Conservation (phyloP, 139 green algal species). For the Chlamydomonas incerta region DNA sequence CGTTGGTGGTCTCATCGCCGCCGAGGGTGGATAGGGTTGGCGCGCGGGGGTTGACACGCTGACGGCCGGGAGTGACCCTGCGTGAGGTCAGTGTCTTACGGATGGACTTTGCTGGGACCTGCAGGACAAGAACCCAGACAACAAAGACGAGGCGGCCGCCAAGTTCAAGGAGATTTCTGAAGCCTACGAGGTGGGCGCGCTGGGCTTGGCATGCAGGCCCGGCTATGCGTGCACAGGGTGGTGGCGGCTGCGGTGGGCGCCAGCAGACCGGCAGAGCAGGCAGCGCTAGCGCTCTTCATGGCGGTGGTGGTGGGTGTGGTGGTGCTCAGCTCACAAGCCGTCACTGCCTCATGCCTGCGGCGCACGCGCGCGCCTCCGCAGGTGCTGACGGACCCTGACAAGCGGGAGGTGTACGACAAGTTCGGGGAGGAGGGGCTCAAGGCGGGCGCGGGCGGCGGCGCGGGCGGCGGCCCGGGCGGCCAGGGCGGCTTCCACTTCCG, state of each 20-base stretch:
- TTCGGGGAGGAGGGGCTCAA: constrained; percentile 93
- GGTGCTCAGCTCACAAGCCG: too few relatives aligned
- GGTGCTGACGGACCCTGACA: constrained; percentile 86
- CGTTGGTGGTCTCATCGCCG: too few relatives aligned
- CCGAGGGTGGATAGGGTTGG: too few relatives aligned
- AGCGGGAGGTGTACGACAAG: constrained; percentile 84
- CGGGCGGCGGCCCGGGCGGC: constrained; percentile 12
- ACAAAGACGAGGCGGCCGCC: constrained; percentile 68
- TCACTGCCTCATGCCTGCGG: background rate
- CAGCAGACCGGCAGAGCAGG: too few relatives aligned
- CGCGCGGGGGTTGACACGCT: too few relatives aligned
- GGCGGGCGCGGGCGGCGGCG: constrained; percentile 39
- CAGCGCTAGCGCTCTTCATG: too few relatives aligned
- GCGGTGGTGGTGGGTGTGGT: too few relatives aligned
- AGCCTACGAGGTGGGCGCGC: constrained; percentile 81
- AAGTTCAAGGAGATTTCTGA: constrained; percentile 92
- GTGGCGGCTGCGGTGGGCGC: background rate
- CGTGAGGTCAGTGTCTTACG: too few relatives aligned
- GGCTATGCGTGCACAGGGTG: too few relatives aligned
- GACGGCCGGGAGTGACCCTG: too few relatives aligned
- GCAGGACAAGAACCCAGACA: constrained; percentile 85
- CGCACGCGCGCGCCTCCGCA: constrained; percentile 32
- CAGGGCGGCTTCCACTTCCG: constrained; percentile 63
- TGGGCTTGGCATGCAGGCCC: too few relatives aligned
- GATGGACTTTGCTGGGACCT: background rate